Evolutionary conservation across 129 eudicot genomes (phyloP).

Genomic region (Artemisia tridentata): DNA sequence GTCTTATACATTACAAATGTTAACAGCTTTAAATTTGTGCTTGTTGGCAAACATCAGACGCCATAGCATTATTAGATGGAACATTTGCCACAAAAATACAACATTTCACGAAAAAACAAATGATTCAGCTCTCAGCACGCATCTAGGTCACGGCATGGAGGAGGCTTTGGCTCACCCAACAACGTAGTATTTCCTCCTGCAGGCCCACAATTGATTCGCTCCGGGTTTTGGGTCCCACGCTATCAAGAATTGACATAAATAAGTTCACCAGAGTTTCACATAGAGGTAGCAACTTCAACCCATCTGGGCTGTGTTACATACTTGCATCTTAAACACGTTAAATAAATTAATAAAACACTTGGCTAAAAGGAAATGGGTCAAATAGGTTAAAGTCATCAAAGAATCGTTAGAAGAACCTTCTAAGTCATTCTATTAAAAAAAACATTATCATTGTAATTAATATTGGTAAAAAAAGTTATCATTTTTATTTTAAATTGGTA

Average conservation of each 20-base stretch:
- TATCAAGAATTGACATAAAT: conserved; percentile 29
- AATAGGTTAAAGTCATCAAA: neutral
- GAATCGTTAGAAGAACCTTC: neutral
- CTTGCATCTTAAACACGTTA: neutral
- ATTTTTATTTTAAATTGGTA: too few relatives aligned
- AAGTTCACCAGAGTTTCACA: conserved; percentile 12
- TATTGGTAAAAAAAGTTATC: too few relatives aligned
- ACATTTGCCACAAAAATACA: conserved; percentile 21
- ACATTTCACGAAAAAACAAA: neutral
- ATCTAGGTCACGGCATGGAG: conserved; percentile 95
- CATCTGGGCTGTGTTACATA: neutral
- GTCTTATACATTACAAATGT: conserved; percentile 29
- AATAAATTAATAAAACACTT: neutral
- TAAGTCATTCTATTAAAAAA: neutral
- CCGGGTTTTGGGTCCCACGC: conserved; percentile 92
- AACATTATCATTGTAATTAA: too few relatives aligned
- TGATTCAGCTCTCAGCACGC: conserved; percentile 59
- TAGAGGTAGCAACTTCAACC: neutral
- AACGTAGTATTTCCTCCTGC: conserved; percentile 91
- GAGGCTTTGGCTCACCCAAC: conserved; percentile 93
- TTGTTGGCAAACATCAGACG: conserved; percentile 29
- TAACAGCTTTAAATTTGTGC: conserved; percentile 34
- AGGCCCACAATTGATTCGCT: conserved; percentile 75
- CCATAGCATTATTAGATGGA: conserved; percentile 46
- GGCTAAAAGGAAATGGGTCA: neutral